Base-by-base conservation (phyloP, 805 yeast species). In the Wickerhamiella galacta region DNA sequence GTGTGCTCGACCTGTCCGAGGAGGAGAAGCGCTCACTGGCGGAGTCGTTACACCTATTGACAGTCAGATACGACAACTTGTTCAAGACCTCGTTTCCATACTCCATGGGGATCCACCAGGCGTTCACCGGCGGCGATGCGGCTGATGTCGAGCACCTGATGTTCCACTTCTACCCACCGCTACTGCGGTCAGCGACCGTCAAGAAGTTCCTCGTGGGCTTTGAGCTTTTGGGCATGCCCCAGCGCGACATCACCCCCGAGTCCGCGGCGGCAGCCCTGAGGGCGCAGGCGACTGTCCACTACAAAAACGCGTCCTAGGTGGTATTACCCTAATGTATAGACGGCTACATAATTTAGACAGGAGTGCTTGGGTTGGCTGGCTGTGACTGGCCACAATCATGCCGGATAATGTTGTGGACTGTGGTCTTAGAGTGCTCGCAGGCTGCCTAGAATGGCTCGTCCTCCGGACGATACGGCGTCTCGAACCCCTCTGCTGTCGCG, bases 401-500 rank as follows among this genome's bases (percentile, higher is more conserved):
- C n/a, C n/a, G n/a, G n/a, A n/a, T n/a, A n/a, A n/a, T n/a, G n/a
- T n/a, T n/a, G n/a, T n/a, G n/a, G n/a, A n/a, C n/a, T n/a, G n/a
- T n/a, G n/a, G n/a, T n/a, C n/a, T n/a, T n/a, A n/a, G n/a, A n/a
- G n/a, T n/a, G n/a, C n/a, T n/a, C n/a, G n/a, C n/a, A n/a, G 7
- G 8, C 8, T 23, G 8, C 4, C 16, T 17, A 37, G 24, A 37
- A 37, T n/a, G 35, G 47, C 37, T 45, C 49, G 19, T 45, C 48
- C 11, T 41, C 48, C 4, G 40, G 41, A 14, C 34, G 16, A 15
- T 25, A 25, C 9, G 75, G 75, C 16, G 66, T 63, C 45, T 73
- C 77, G 48, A 82, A 82, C 1, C 93, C 93, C 41, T 79, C 93
- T 34, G 79, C 82, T 0, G 92, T 77, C 5, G 76, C 68, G 45